phyloP scores from a whole-genome alignment of 2,329 filamentous ascomycete genomes.

The Mycosphaerella arachidis region DNA sequence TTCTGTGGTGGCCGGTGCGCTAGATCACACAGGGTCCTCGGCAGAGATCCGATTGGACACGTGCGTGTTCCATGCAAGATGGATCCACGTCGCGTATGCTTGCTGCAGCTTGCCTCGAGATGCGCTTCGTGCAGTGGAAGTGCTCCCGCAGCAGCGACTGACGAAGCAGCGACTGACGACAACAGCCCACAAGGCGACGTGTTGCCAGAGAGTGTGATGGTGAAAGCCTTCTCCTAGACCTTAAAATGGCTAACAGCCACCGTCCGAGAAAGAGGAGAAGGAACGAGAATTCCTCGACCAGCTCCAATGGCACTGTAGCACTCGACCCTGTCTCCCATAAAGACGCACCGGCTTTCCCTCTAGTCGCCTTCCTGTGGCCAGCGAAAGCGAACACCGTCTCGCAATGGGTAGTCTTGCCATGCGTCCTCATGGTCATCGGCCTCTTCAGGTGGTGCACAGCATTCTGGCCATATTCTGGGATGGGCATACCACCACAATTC shows the following conservation, averaged over 20 bases:
- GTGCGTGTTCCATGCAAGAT: background rate
- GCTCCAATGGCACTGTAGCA: conserved; percentile 42
- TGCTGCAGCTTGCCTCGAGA: background rate
- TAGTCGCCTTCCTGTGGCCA: conserved; percentile 93
- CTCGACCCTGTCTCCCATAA: conserved; percentile 43
- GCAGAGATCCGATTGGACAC: background rate
- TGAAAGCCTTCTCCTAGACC: too few species aligned
- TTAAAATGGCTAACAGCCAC: conserved; percentile 9
- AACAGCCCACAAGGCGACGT: too few species aligned
- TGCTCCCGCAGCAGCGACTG: background rate
- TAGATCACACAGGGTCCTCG: background rate
- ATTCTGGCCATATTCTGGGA: conserved; percentile 92
- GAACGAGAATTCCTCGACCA: conserved; percentile 36
- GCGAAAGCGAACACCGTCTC: conserved; percentile 64
- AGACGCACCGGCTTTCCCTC: conserved; percentile 70
- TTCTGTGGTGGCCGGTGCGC: background rate
- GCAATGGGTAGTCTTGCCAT: conserved; percentile 85
- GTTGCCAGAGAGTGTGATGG: too few species aligned
- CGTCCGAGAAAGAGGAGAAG: conserved; percentile 41
- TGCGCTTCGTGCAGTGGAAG: background rate
- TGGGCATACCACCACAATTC: conserved; percentile 78
- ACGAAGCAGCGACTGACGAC: background rate
- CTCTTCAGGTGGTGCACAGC: conserved; percentile 90
- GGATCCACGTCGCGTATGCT: background rate
- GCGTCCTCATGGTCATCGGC: conserved; percentile 84